A percentile compares a stretch with the other conserved stretches of the same genome.
Evolutionary conservation across 78 protist species (phyloP).

Genomic region (Guillardia theta): DNA sequence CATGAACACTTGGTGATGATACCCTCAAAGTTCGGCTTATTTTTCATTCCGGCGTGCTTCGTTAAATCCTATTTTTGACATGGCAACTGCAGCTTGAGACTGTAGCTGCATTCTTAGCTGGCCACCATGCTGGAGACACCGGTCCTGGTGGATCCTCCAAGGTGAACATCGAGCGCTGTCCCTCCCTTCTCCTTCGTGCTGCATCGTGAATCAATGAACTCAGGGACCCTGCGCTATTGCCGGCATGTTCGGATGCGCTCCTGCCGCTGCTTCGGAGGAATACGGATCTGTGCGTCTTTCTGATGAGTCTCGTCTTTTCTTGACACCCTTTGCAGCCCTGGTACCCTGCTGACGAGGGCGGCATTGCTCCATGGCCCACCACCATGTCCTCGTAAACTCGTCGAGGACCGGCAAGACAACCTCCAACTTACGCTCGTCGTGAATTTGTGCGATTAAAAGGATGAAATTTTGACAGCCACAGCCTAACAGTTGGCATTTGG

Average conservation of each 20-base stretch:
- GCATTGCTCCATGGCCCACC: slow-evolving; percentile 40
- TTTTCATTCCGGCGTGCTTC: too few species aligned
- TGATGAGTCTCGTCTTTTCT: not conserved
- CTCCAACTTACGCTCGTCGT: too few species aligned
- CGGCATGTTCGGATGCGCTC: slow-evolving; percentile 22
- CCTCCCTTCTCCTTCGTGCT: too few species aligned
- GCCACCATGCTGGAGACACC: slow-evolving; percentile 33
- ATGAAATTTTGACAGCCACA: too few species aligned
- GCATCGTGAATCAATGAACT: too few species aligned
- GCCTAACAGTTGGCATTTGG: too few species aligned
- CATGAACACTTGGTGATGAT: too few species aligned
- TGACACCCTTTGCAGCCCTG: not conserved
- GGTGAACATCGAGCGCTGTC: too few species aligned
- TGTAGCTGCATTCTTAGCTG: not conserved
- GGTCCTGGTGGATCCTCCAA: slow-evolving; percentile 32
- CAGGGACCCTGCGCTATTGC: slow-evolving; percentile 27
- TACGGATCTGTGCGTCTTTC: not conserved
- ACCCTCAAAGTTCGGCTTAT: too few species aligned
- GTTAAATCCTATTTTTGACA: too few species aligned
- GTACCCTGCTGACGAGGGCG: slow-evolving; percentile 30
- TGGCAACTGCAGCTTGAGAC: slow-evolving; percentile 30
- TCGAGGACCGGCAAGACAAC: too few species aligned
- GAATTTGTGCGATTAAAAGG: too few species aligned
- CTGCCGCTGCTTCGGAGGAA: slow-evolving; percentile 26
- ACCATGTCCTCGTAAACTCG: slow-evolving; percentile 32